phyloP scores from a whole-genome alignment of 208 protist genomes.

The Leishmania guyanensis region DNA sequence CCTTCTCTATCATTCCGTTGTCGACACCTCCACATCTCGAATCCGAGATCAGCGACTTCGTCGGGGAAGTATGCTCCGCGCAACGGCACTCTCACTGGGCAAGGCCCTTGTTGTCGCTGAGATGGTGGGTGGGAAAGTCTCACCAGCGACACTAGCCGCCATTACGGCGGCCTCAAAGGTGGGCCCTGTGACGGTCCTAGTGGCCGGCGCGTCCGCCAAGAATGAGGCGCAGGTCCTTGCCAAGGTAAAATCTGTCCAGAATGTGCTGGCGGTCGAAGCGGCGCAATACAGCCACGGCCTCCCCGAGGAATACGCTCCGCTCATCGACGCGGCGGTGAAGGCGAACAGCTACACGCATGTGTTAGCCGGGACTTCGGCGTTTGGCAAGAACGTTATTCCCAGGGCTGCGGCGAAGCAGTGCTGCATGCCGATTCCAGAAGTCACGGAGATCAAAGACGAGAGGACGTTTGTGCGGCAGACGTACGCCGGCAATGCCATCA shows the following conservation, averaged over 20 bases:
- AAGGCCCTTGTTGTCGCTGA: conserved; percentile 83
- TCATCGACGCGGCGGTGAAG: conserved; percentile 57
- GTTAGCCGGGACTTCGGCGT: conserved; percentile 89
- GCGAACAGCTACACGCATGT: conserved; percentile 93
- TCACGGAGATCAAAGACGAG: conserved; percentile 88
- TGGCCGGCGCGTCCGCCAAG: conserved; percentile 65
- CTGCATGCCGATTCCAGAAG: conserved; percentile 92
- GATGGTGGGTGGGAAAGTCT: conserved; percentile 63
- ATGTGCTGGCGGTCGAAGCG: conserved; percentile 73
- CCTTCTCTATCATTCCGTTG: background rate
- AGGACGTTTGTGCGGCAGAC: conserved; percentile 97
- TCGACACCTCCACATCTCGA: background rate
- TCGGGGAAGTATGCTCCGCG: conserved; percentile 54
- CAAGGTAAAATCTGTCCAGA: conserved; percentile 77
- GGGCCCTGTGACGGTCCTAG: conserved; percentile 82
- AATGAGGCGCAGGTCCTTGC: conserved; percentile 46
- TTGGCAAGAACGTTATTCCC: conserved; percentile 96
- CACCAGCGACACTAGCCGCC: conserved; percentile 80
- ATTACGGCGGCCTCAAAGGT: conserved; percentile 88
- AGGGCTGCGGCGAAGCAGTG: conserved; percentile 92
- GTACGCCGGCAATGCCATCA: conserved; percentile 98
- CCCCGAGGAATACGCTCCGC: conserved; percentile 79
- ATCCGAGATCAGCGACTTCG: background rate
- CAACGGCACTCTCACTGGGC: conserved; percentile 30
- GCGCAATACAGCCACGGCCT: conserved; percentile 80